Conservation (phyloP, 192 early-diverging fungal species). For the Chytriomyces confervae region DNA sequence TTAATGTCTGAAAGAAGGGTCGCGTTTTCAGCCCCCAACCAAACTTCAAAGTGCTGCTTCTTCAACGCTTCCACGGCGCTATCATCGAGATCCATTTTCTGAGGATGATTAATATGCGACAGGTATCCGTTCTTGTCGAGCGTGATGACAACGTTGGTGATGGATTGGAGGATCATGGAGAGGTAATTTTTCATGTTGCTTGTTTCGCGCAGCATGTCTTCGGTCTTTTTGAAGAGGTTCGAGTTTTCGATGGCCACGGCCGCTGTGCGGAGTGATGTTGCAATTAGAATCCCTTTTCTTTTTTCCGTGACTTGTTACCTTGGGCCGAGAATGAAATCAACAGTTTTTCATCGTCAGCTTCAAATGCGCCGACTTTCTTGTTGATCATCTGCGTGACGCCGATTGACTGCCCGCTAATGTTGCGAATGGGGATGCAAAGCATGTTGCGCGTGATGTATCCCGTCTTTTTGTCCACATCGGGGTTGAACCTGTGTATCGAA, state of each 20-base stretch:
- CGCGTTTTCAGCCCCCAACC: constrained; percentile 47
- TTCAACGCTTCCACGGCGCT: background rate
- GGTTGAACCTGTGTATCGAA: constrained; percentile 45
- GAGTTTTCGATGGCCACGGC: constrained; percentile 65
- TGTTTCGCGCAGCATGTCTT: constrained; percentile 48
- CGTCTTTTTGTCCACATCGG: constrained; percentile 56
- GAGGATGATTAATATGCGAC: constrained; percentile 35
- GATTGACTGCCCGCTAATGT: constrained; percentile 51
- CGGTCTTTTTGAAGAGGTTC: constrained; percentile 58
- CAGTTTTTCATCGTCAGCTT: constrained; percentile 55
- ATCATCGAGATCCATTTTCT: constrained; percentile 30
- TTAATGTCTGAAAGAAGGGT: constrained; percentile 49
- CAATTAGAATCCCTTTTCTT: background rate
- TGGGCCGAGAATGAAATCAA: constrained; percentile 60
- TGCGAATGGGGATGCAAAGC: constrained; percentile 59
- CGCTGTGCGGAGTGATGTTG: constrained; percentile 35
- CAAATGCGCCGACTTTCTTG: constrained; percentile 49
- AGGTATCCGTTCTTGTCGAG: constrained; percentile 40
- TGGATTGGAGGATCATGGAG: constrained; percentile 41
- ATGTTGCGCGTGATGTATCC: constrained; percentile 55
- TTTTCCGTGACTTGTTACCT: constrained; percentile 38
- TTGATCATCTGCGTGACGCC: constrained; percentile 65
- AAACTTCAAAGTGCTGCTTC: constrained; percentile 34
- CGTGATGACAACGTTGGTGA: constrained; percentile 61
- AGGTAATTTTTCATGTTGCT: constrained; percentile 37